A percentile compares a stretch with the other conserved stretches of the same genome.
These are phyloP conservation scores for Poterioochromonas sp. DNA, from an alignment of 352 stramenopile species.

Conservation along the genomic window DNA sequence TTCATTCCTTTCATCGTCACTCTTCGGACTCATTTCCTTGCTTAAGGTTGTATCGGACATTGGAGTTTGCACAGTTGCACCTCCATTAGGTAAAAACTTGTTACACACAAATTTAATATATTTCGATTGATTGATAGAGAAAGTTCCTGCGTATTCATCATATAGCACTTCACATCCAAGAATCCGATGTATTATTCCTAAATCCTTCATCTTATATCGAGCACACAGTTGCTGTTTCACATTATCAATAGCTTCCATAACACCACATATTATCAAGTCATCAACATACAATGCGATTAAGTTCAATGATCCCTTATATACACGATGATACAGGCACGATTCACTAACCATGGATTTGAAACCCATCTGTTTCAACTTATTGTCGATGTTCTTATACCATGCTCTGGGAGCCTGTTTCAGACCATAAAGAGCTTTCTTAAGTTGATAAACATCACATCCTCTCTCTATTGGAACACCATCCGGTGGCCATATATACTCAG, in stretches of 20 bases:
- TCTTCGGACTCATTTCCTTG: slow-evolving; percentile 20
- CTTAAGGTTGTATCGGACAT: slow-evolving; percentile 29
- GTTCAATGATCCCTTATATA: slow-evolving; percentile 18
- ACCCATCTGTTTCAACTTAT: slow-evolving; percentile 14
- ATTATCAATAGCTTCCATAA: slow-evolving; percentile 31
- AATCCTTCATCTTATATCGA: slow-evolving; percentile 32
- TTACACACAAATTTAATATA: slow-evolving; percentile 32
- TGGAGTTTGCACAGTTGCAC: slow-evolving; percentile 16
- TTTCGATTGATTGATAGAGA: slow-evolving; percentile 33
- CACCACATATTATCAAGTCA: slow-evolving; percentile 33
- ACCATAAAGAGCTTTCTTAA: slow-evolving; percentile 31
- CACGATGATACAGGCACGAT: slow-evolving; percentile 23
- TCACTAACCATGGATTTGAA: slow-evolving; percentile 22
- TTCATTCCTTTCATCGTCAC: slow-evolving; percentile 21
- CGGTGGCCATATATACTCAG: slow-evolving; percentile 28
- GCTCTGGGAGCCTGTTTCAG: slow-evolving; percentile 27
- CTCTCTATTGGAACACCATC: slow-evolving; percentile 25
- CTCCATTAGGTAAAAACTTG: slow-evolving; percentile 35
- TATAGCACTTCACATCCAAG: slow-evolving; percentile 29
- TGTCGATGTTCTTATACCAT: slow-evolving; percentile 26
- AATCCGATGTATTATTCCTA: slow-evolving; percentile 30
- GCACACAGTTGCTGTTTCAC: slow-evolving; percentile 14
- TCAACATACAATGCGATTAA: slow-evolving; percentile 34
- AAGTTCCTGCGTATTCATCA: slow-evolving; percentile 25
- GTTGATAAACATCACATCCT: slow-evolving; percentile 23